These are phyloP conservation scores for Fraxinus latifolia DNA, from an alignment of 305 asterid genomes.

Conservation along the genomic window DNA sequence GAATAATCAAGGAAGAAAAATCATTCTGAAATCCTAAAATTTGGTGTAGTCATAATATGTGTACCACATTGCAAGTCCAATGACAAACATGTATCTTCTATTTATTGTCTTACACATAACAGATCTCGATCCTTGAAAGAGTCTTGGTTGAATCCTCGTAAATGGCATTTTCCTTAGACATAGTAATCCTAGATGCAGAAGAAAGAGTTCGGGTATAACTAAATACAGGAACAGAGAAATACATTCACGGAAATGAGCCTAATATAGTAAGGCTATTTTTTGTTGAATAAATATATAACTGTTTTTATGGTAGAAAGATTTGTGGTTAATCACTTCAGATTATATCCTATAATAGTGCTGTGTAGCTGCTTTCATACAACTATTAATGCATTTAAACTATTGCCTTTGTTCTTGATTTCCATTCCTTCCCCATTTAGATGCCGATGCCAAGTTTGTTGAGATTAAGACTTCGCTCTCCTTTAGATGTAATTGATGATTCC, in stretches of 20 bases:
- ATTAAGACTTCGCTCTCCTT: not conserved
- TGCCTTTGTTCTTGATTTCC: not conserved
- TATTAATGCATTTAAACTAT: not conserved
- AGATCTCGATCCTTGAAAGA: not conserved
- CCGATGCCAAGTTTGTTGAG: not conserved
- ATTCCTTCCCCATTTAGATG: not conserved
- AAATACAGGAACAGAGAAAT: constrained; percentile 1
- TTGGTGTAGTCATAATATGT: not conserved
- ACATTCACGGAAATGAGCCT: not conserved
- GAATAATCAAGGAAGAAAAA: not conserved
- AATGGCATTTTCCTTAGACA: not conserved
- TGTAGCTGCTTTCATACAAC: not conserved
- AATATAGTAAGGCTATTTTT: not conserved
- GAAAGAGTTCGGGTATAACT: not conserved
- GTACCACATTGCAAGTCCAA: not conserved
- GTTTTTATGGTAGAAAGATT: not conserved
- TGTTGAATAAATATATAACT: not conserved
- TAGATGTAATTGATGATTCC: not conserved
- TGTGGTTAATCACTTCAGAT: not conserved
- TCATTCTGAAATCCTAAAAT: not conserved
- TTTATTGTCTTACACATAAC: not conserved
- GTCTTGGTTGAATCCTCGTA: not conserved
- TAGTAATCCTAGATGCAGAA: not conserved
- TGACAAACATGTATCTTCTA: not conserved
- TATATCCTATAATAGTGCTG: not conserved